These are phyloP conservation scores for Hypoxylon lienhwacheense DNA, from an alignment of 495 filamentous ascomycete species.

Conservation along the genomic window DNA sequence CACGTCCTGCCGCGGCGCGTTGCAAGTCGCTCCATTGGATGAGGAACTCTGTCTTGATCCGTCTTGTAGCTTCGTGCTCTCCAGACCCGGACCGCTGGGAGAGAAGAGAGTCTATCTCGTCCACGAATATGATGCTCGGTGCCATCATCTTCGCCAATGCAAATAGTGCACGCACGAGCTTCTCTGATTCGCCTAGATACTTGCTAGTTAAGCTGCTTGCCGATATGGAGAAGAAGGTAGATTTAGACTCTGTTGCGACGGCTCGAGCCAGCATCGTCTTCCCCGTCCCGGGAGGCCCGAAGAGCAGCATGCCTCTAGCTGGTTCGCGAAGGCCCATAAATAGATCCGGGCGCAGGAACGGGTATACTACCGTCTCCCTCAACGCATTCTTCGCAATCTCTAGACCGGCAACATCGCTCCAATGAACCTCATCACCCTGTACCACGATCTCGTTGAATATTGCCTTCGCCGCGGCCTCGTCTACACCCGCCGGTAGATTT, in stretches of 20 bases:
- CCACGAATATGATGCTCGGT: constrained; percentile 97
- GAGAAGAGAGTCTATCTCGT: constrained; percentile 95
- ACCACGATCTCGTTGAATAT: constrained; percentile 97
- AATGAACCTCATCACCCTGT: constrained; percentile 91
- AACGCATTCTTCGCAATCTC: constrained; percentile 88
- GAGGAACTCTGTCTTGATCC: constrained; percentile 97
- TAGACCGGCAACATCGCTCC: constrained; percentile 91
- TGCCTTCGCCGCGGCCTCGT: constrained; percentile 79
- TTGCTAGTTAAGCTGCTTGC: constrained; percentile 93
- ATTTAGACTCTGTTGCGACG: constrained; percentile 91
- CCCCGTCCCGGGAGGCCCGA: constrained; percentile 93
- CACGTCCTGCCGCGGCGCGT: constrained; percentile 84
- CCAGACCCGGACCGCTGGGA: constrained; percentile 79
- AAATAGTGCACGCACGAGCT: constrained; percentile 92
- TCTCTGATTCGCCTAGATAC: constrained; percentile 95
- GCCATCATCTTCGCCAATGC: constrained; percentile 85
- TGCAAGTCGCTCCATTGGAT: constrained; percentile 97
- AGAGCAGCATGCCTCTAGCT: constrained; percentile 92
- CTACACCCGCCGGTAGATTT: constrained; percentile 76
- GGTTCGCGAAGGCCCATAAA: constrained; percentile 96
- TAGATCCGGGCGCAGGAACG: constrained; percentile 91
- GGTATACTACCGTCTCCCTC: constrained; percentile 96
- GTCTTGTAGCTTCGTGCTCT: constrained; percentile 89
- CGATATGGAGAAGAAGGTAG: constrained; percentile 96
- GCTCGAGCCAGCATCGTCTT: constrained; percentile 98